Evolutionary conservation across 495 filamentous ascomycete genomes (phyloP), one percentile per base, ranked within the genome.

Genomic region (Friedmanniomyces endolithicus): DNA sequence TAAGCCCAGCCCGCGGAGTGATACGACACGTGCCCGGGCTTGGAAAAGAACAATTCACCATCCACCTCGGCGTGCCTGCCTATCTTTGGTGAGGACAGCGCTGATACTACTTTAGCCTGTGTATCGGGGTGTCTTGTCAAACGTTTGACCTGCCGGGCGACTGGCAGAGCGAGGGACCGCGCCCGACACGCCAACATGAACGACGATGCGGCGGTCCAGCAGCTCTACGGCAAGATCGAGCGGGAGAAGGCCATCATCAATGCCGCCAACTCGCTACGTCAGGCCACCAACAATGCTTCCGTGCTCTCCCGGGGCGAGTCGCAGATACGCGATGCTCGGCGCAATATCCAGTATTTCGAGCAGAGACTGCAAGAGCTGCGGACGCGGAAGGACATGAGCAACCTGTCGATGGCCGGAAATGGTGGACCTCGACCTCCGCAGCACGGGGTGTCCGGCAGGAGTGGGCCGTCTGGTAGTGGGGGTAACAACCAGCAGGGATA

Each of bases 151-250:
- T 27, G 31, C 11, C 25, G 22, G 23, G 19, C 57, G 22, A 31
- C 52, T 14, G 7, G 41, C 41, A 23, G 43, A 43, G 19, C 4
- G 6, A 16, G 22, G 3, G 9, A 31, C 27, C 27, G 27, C 31
- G 43, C 27, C 27, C 27, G 4, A 9, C 6, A 34, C 53, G 52
- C 49, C 61, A 61, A 31, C 44, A 82, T 82, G 74, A 71, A 72
- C 60, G 79, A 86, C 70, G 88, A 94, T 63, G 84, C 89, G 64
- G 80, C 86, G 63, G 80, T 90, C 72, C 78, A 76, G 71, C 85
- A 90, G 72, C 87, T 97, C 74, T 81, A 84, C 73, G 84, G 82
- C 73, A 97, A 99, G 87, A 96, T 97, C 72, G 88, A 96, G 77
- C 81, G 92, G 69, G 94, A 99, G 71, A 89, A 90, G 76, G 84